Percentiles rank a stretch among this genome's conserved stretches.
phyloP scores from a whole-genome alignment of 306 rosid genomes.

The Clitoria ternatea region DNA sequence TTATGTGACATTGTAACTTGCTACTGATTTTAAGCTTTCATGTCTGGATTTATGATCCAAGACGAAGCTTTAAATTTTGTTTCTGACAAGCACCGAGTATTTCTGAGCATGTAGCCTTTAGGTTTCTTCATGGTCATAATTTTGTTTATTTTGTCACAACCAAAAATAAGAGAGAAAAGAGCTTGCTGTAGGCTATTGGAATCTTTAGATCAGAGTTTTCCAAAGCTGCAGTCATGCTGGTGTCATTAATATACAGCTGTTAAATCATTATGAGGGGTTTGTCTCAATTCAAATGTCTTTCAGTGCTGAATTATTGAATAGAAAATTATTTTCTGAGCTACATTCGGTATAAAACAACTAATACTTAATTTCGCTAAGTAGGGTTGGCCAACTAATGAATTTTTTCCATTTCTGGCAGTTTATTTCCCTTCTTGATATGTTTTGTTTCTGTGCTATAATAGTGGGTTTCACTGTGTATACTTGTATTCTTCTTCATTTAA shows the following conservation, averaged over 20 bases:
- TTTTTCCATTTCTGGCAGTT: neutral
- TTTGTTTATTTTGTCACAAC: neutral
- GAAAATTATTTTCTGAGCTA: neutral
- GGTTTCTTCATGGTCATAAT: neutral
- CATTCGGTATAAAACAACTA: neutral
- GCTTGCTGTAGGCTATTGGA: constrained; percentile 1
- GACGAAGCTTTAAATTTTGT: neutral
- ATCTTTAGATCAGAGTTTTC: constrained; percentile 2
- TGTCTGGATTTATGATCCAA: neutral
- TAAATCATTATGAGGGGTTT: neutral
- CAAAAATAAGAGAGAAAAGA: neutral
- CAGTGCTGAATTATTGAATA: neutral
- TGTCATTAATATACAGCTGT: neutral
- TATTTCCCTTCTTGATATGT: neutral
- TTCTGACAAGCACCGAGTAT: neutral
- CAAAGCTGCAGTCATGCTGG: neutral
- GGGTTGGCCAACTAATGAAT: neutral
- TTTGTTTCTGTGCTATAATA: neutral
- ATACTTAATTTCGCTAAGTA: neutral
- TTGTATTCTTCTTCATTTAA: neutral
- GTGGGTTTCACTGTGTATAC: constrained; percentile 2
- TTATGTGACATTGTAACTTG: no score
- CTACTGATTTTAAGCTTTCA: neutral
- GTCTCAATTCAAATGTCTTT: neutral
- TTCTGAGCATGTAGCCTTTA: neutral